Percentiles rank a stretch among this genome's conserved stretches.
Conservation (phyloP, 2,329 filamentous ascomycete genomes). For the Aspergillus sp. region DNA sequence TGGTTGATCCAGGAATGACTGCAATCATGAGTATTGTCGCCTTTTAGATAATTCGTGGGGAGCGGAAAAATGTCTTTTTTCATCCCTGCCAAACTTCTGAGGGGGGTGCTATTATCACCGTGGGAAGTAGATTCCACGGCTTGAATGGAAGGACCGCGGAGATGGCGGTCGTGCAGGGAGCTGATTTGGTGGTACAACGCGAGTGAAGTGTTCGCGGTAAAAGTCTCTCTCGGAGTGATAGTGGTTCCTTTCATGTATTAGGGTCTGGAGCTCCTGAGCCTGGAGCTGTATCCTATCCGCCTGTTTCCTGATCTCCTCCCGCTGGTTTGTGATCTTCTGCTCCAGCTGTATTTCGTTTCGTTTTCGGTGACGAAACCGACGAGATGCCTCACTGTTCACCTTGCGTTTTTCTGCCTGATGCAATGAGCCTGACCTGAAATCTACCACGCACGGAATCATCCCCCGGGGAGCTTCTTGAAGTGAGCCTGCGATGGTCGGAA, state of each 20-base stretch:
- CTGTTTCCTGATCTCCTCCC: conserved; percentile 32
- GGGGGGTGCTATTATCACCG: background rate
- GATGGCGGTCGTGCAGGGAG: conserved; percentile 27
- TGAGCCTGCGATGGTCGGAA: conserved; percentile 3
- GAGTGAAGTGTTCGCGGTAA: conserved; percentile 30
- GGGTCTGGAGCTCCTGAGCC: conserved; percentile 27
- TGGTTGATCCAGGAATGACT: too few species aligned
- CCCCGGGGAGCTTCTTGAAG: conserved; percentile 12
- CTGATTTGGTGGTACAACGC: conserved; percentile 19
- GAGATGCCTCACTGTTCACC: conserved; percentile 39
- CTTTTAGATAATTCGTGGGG: too few species aligned
- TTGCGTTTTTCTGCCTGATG: conserved; percentile 39
- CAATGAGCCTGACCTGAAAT: conserved; percentile 37
- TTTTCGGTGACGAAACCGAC: conserved; percentile 38
- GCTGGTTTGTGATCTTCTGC: conserved; percentile 30
- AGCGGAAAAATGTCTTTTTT: too few species aligned
- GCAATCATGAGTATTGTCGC: too few species aligned
- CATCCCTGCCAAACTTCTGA: too few species aligned
- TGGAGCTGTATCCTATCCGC: conserved; percentile 24
- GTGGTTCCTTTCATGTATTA: conserved; percentile 32
- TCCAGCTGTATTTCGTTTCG: conserved; percentile 36
- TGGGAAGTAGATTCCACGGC: background rate
- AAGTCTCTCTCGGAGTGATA: conserved; percentile 38
- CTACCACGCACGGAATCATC: conserved; percentile 34
- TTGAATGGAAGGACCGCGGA: conserved; percentile 12